Evolutionary conservation across 352 stramenopile species (phyloP), one percentile per base, ranked within the genome.

Genomic region (Aphanomyces astaci): DNA sequence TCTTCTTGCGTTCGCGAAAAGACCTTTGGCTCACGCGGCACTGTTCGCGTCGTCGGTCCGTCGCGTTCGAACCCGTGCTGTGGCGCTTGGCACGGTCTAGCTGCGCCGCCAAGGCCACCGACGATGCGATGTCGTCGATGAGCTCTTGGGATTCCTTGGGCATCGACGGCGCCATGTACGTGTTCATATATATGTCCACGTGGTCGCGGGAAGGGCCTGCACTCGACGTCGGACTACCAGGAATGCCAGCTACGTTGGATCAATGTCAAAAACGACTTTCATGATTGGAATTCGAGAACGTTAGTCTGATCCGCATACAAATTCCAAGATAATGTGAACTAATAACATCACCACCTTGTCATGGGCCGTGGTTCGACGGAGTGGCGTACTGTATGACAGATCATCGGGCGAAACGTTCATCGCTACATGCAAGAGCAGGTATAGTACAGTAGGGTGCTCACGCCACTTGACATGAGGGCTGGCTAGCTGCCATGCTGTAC

Each of bases 11-110:
- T 13, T 68, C 62, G 10, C 62, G 62, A 27, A 68, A 68, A 13
- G 48, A 56, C 62, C 59, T 68, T 32, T 68, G 62, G 39, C 62
- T 68, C 51, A 52, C 49, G 33, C 62, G 62, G 51, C 62, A 68
- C 27, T 68, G 62, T 32, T 59, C 28, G 9, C 62, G 62, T 28
- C 62, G 62, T 22, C 39, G 62, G 17, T 59, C 31, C 15, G 13
- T 25, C 19, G 28, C 56, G 3, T 64, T n/a, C 19, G 45, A 25
- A 25, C 9, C 45, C 19, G 45, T 9, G 19, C 24, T 25, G 45
- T 53, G 22, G 13, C 22, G 45, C 13, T 53, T 53, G 13, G 13
- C 13, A 27, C 9, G 45, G 45, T 25, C 45, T 19, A 25, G 13
- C 24, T 7, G 7, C 13, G 9, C 9, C 45, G 45, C 45, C 36